Percentiles rank a stretch among this genome's conserved stretches.
These are phyloP conservation scores for Sesbania bispinosa DNA, from an alignment of 306 rosid species.

Conservation along the genomic window DNA sequence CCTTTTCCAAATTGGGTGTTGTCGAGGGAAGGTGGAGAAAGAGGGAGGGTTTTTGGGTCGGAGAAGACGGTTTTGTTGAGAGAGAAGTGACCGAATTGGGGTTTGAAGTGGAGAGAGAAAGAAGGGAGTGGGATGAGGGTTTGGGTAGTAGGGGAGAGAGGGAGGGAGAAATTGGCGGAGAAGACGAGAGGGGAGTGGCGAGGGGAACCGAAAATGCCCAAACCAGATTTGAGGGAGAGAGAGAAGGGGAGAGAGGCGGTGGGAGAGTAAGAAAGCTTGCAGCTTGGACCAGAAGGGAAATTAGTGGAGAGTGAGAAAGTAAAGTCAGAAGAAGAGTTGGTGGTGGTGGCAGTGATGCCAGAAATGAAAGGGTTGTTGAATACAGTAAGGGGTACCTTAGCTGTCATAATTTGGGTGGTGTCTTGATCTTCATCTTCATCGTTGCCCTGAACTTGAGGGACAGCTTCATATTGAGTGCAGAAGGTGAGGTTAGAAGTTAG, in stretches of 20 bases:
- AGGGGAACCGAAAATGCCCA: conserved; percentile 76
- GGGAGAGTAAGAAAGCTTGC: conserved; percentile 56
- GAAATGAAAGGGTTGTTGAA: conserved; percentile 64
- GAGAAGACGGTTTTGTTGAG: conserved; percentile 59
- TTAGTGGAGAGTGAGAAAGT: conserved; percentile 62
- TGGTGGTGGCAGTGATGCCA: conserved; percentile 41
- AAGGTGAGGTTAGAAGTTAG: neutral
- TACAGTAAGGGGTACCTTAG: conserved; percentile 65
- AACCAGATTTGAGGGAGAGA: conserved; percentile 79
- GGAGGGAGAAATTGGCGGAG: conserved; percentile 53
- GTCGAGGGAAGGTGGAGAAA: conserved; percentile 25
- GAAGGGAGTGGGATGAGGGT: conserved; percentile 39
- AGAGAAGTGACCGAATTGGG: conserved; percentile 71
- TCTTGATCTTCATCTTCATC: conserved; percentile 27
- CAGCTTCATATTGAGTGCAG: conserved; percentile 48
- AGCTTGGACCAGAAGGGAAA: conserved; percentile 57
- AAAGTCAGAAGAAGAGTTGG: conserved; percentile 43
- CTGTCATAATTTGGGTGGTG: conserved; percentile 39
- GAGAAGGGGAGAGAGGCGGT: conserved; percentile 49
- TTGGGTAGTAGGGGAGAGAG: conserved; percentile 23
- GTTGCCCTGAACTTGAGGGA: conserved; percentile 49
- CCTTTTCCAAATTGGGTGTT: conserved; percentile 33
- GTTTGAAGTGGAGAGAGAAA: conserved; percentile 74
- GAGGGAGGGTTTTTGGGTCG: conserved; percentile 8
- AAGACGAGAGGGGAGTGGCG: conserved; percentile 71